Percentiles rank a stretch among this genome's conserved stretches.
Evolutionary conservation across 768 basidiomycete species (phyloP).

Genomic region (Galerina marginata): DNA sequence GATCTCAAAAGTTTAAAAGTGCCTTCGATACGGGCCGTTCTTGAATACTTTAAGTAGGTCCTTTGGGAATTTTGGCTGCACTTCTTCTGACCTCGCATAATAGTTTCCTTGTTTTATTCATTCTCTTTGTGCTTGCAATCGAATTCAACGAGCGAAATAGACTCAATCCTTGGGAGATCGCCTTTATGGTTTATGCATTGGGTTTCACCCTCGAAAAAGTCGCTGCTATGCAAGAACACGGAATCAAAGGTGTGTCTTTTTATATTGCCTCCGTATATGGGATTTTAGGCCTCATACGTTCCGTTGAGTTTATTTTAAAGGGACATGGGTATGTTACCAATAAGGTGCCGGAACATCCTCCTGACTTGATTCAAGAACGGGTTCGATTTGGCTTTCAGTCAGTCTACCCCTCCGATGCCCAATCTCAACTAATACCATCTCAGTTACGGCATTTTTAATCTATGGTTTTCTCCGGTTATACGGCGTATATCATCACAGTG

Average conservation of each 20-base stretch:
- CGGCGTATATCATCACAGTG: conserved; percentile 74
- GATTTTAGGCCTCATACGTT: background rate
- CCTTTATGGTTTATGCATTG: conserved; percentile 80
- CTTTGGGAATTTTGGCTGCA: background rate
- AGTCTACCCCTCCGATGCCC: conserved; percentile 19
- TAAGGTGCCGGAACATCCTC: conserved; percentile 5
- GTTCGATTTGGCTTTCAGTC: conserved; percentile 91
- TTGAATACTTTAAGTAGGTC: conserved; percentile 85
- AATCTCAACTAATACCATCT: background rate
- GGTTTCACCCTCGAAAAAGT: conserved; percentile 93
- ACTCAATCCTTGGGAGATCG: conserved; percentile 69
- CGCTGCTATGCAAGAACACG: conserved; percentile 95
- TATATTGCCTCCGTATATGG: background rate
- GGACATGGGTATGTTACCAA: conserved; percentile 69
- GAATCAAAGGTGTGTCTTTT: conserved; percentile 70
- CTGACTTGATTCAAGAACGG: conserved; percentile 65
- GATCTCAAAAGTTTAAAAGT: conserved; percentile 75
- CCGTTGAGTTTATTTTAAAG: conserved; percentile 77
- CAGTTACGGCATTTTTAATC: conserved; percentile 78
- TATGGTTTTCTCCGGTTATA: conserved; percentile 82
- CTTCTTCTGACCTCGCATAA: conserved; percentile 11
- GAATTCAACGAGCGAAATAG: conserved; percentile 67
- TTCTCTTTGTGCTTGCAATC: conserved; percentile 80
- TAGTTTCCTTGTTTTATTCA: conserved; percentile 82
- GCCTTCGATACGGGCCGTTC: conserved; percentile 85